phyloP scores from a whole-genome alignment of 2,329 filamentous ascomycete genomes.

The Fusarium concolor region DNA sequence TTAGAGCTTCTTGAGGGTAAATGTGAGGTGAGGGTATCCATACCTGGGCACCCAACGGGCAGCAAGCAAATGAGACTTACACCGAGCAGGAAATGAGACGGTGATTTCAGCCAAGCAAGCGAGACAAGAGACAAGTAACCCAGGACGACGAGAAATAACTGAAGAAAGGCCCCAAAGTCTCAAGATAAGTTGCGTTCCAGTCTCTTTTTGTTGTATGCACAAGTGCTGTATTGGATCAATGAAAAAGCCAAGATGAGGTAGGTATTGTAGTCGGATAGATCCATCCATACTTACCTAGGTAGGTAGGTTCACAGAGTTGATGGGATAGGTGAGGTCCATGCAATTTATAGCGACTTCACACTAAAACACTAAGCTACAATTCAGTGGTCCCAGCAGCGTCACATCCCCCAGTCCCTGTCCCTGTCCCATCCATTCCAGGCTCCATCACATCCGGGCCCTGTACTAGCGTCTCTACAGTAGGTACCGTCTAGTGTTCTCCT shows the following conservation, averaged over 20 bases:
- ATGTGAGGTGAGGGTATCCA: constrained; percentile 34
- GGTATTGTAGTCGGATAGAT: not conserved
- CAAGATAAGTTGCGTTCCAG: constrained; percentile 33
- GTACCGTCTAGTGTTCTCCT: constrained; percentile 13
- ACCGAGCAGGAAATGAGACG: constrained; percentile 35
- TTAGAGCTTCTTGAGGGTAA: constrained; percentile 10
- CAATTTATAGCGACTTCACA: constrained; percentile 27
- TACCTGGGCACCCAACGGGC: constrained; percentile 39
- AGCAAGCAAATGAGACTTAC: constrained; percentile 39
- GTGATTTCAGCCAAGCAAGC: constrained; percentile 31
- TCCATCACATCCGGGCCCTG: constrained; percentile 18
- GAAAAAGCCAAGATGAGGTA: constrained; percentile 16
- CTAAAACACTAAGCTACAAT: constrained; percentile 27
- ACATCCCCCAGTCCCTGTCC: constrained; percentile 2
- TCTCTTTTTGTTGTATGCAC: constrained; percentile 15
- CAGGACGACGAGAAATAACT: constrained; percentile 24
- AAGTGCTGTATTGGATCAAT: not conserved
- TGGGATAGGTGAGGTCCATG: not conserved
- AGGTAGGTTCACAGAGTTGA: no score
- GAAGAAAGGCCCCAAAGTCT: constrained; percentile 16
- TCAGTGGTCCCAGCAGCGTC: constrained; percentile 12
- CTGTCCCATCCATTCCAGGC: constrained; percentile 27
- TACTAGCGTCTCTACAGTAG: constrained; percentile 13
- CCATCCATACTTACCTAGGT: no score
- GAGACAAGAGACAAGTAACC: constrained; percentile 35